Percentiles rank a stretch among this genome's conserved stretches.
phyloP scores from a whole-genome alignment of 2,329 filamentous ascomycete genomes.

The Colletotrichum filicis region DNA sequence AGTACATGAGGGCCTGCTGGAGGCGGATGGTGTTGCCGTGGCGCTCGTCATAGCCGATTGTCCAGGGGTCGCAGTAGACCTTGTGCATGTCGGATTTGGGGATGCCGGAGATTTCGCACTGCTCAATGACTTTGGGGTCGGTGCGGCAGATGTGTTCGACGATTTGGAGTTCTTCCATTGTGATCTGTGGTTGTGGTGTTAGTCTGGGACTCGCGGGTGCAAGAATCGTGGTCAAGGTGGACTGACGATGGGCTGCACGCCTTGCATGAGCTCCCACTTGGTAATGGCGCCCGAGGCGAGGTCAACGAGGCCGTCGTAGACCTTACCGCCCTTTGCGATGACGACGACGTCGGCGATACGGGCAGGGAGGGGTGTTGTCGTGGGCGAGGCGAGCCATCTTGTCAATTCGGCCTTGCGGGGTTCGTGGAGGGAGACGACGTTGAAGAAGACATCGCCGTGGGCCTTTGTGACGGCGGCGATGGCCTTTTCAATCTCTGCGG shows the following conservation, averaged over 20 bases:
- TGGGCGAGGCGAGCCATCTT: conserved; percentile 77
- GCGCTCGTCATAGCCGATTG: conserved; percentile 92
- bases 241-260: conserved; percentile 82
- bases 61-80: conserved; percentile 97
- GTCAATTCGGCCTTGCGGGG: conserved; percentile 88
- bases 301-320: conserved; percentile 86
- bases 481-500: conserved; percentile 77
- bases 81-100: conserved; percentile 89
- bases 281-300: conserved; percentile 73
- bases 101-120: conserved; percentile 86
- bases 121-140: conserved; percentile 89
- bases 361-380: conserved; percentile 69
- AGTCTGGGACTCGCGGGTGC: background rate
- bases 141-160: conserved; percentile 82
- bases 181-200: conserved; percentile 67
- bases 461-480: conserved; percentile 76
- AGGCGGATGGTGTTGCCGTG: conserved; percentile 83
- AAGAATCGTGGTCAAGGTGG: background rate
- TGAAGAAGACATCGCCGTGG: conserved; percentile 81
- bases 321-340: conserved; percentile 80
- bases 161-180: conserved; percentile 86
- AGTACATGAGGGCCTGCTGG: conserved; percentile 97
- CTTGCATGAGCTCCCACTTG: conserved; percentile 79
- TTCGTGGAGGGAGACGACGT: conserved; percentile 86
- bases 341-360: conserved; percentile 86